Conservation (phyloP, 2,329 filamentous ascomycete species). For the Exophiala aquamarina region DNA sequence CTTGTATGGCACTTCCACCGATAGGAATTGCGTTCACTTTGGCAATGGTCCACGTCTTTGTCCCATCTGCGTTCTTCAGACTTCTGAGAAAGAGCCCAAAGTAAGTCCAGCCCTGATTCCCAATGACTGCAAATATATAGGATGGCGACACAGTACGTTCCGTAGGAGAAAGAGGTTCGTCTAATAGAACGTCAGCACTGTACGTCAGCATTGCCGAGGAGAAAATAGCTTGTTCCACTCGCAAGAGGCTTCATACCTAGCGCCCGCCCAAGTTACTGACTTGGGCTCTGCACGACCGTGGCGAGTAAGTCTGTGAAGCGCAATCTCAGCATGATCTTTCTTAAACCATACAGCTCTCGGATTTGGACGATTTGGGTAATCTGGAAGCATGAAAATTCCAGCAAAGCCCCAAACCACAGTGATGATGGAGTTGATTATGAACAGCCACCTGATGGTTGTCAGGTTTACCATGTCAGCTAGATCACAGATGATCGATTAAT, state of each 20-base stretch:
- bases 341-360: constrained; percentile 42
- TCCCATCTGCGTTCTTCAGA: constrained; percentile 38
- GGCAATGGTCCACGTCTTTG: constrained; percentile 42
- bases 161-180: constrained; percentile 46
- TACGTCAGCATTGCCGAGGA: no score
- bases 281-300: constrained; percentile 49
- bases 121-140: constrained; percentile 48
- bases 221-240: no score
- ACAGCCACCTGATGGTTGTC: constrained; percentile 32
- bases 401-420: constrained; percentile 36
- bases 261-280: constrained; percentile 45
- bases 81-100: constrained; percentile 44
- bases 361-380: constrained; percentile 35
- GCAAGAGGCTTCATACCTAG: constrained; percentile 30
- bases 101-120: constrained; percentile 45
- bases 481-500: no score
- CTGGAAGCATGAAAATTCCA: constrained; percentile 39
- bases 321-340: constrained; percentile 41
- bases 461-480: no score
- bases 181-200: no score
- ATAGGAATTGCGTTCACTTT: constrained; percentile 54
- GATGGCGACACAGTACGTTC: constrained; percentile 47
- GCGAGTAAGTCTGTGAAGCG: constrained; percentile 45
- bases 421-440: constrained; percentile 40
- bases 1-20: constrained; percentile 49